Conservation (phyloP, 2,329 filamentous ascomycete genomes). For the Beauveria rudraprayagi region DNA sequence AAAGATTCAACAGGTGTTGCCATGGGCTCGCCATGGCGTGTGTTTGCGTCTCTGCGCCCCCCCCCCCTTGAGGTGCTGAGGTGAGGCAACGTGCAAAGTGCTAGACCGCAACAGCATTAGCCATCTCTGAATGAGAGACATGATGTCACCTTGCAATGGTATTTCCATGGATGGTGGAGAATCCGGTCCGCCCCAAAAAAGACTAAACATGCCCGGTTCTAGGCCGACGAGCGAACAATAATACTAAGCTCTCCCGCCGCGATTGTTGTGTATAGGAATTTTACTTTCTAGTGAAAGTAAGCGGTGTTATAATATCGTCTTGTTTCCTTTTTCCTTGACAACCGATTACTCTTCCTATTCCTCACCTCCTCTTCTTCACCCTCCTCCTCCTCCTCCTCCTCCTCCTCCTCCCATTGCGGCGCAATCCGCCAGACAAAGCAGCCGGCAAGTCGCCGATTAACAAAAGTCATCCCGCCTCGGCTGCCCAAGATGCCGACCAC, state of each 20-base stretch:
- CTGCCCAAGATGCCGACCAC: conserved; percentile 13
- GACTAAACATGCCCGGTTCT: not conserved
- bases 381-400: no score
- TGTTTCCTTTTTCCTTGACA: no score
- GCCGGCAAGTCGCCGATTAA: no score
- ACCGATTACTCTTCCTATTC: no score
- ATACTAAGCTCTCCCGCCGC: not conserved
- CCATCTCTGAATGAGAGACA: conserved; percentile 7
- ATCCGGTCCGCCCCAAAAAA: not conserved
- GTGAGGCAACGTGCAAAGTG: not conserved
- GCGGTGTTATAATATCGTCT: no score
- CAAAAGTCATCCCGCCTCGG: not conserved
- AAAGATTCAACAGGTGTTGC: no score
- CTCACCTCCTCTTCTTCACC: no score
- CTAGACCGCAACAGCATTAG: not conserved
- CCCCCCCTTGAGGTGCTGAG: not conserved
- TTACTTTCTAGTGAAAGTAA: not conserved
- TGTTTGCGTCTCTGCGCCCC: not conserved
- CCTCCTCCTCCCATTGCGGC: no score
- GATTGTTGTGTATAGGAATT: not conserved
- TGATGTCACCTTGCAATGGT: conserved; percentile 7
- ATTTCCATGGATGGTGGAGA: not conserved
- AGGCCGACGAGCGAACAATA: not conserved
- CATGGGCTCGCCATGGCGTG: no score
- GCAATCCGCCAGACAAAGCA: not conserved